These are phyloP conservation scores for Hypoxylon sp. DNA, from an alignment of 2,329 filamentous ascomycete genomes.

Conservation along the genomic window DNA sequence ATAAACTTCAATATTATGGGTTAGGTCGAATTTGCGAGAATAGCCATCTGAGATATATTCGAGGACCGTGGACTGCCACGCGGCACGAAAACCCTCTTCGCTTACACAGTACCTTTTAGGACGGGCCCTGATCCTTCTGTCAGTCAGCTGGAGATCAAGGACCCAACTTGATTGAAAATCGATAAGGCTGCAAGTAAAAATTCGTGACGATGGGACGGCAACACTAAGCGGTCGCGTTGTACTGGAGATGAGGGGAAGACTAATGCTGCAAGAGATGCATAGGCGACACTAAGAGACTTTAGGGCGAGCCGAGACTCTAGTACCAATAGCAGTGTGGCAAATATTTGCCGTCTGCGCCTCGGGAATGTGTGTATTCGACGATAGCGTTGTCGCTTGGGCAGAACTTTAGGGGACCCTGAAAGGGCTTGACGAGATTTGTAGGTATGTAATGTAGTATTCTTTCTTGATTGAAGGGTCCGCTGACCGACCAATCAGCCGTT, in stretches of 20 bases:
- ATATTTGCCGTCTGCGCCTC: constrained; percentile 43
- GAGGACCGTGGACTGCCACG: constrained; percentile 29
- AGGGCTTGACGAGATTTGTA: constrained; percentile 31
- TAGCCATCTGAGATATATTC: constrained; percentile 22
- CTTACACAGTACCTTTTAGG: constrained; percentile 19
- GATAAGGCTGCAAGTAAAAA: constrained; percentile 39
- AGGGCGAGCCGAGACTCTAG: constrained; percentile 32
- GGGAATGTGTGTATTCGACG: constrained; percentile 29
- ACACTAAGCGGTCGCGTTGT: constrained; percentile 29
- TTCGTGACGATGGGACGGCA: constrained; percentile 29
- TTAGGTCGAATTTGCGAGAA: constrained; percentile 26
- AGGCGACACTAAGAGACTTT: constrained; percentile 36
- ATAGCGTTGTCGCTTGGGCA: constrained; percentile 35
- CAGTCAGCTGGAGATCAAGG: constrained; percentile 18
- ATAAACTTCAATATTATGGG: constrained; percentile 10
- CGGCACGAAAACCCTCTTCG: constrained; percentile 22
- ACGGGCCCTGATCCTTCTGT: constrained; percentile 19
- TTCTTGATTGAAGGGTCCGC: constrained; percentile 29
- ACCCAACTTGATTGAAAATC: constrained; percentile 20
- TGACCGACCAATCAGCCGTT: constrained; percentile 25
- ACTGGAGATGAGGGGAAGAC: constrained; percentile 39
- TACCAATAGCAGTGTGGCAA: constrained; percentile 42
- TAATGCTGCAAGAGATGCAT: constrained; percentile 45
- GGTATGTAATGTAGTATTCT: constrained; percentile 40
- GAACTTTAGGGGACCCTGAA: constrained; percentile 36